phyloP scores from a whole-genome alignment of 2,329 filamentous ascomycete species.

The Dothideomycetes sp. region DNA sequence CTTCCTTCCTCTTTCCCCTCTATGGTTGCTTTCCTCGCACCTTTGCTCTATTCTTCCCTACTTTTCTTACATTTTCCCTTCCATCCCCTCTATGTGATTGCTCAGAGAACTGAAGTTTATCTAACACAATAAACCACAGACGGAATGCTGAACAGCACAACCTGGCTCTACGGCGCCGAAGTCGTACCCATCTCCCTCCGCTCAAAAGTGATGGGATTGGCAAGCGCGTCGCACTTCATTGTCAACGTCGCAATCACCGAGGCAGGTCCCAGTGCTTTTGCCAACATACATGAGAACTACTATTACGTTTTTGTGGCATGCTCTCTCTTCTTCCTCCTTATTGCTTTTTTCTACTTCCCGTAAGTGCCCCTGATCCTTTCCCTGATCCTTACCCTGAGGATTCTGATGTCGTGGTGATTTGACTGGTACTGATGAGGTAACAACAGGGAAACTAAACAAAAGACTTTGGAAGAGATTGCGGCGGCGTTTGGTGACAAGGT shows the following conservation, averaged over 20 bases:
- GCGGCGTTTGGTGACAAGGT: constrained; percentile 27
- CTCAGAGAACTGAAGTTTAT: constrained; percentile 14
- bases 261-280: constrained; percentile 22
- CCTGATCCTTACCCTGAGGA: no score
- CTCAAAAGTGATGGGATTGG: constrained; percentile 48
- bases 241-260: constrained; percentile 40
- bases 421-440: constrained; percentile 8
- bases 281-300: constrained; percentile 47
- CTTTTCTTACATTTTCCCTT: no score
- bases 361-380: no score
- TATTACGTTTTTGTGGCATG: constrained; percentile 52
- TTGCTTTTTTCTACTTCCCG: constrained; percentile 49
- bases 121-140: constrained; percentile 25
- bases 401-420: background rate
- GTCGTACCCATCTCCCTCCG: constrained; percentile 45
- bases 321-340: constrained; percentile 41
- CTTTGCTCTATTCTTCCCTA: no score
- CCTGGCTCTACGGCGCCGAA: constrained; percentile 49
- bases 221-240: constrained; percentile 40
- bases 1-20: no score
- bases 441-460: constrained; percentile 22
- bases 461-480: constrained; percentile 25
- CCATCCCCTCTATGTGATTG: no score
- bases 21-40: no score
- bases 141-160: constrained; percentile 45